A percentile compares a stretch with the other conserved stretches of the same genome.
Evolutionary conservation across 495 filamentous ascomycete species (phyloP).

Genomic region (Aspergillus mulundensis): DNA sequence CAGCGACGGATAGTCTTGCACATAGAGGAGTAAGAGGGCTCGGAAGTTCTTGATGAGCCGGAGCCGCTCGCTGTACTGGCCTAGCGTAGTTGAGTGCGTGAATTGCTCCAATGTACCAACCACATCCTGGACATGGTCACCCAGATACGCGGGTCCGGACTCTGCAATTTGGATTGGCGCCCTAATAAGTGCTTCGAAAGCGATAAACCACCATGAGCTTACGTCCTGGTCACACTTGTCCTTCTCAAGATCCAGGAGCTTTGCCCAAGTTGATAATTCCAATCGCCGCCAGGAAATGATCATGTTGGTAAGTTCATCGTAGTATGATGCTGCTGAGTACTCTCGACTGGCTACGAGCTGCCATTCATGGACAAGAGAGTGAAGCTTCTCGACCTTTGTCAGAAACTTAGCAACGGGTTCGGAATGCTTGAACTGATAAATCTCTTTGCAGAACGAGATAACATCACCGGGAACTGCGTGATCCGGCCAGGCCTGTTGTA

Average conservation of each 20-base stretch:
- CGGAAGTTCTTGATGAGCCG: slow-evolving; percentile 69
- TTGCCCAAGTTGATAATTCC: slow-evolving; percentile 88
- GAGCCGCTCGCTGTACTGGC: slow-evolving; percentile 73
- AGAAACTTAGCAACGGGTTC: slow-evolving; percentile 84
- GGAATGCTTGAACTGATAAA: slow-evolving; percentile 69
- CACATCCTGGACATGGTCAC: slow-evolving; percentile 60
- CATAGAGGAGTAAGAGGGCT: slow-evolving; percentile 43
- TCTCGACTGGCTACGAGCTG: slow-evolving; percentile 80
- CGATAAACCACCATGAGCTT: slow-evolving; percentile 92
- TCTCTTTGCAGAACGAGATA: slow-evolving; percentile 63
- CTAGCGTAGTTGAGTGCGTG: slow-evolving; percentile 66
- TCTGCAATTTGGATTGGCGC: slow-evolving; percentile 62
- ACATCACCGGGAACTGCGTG: slow-evolving; percentile 75
- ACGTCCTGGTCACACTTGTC: slow-evolving; percentile 70
- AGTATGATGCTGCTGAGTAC: slow-evolving; percentile 63
- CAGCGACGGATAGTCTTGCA: slow-evolving; percentile 52
- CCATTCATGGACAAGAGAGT: slow-evolving; percentile 84
- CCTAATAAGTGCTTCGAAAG: slow-evolving; percentile 81
- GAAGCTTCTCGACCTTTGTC: slow-evolving; percentile 77
- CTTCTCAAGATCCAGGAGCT: slow-evolving; percentile 80
- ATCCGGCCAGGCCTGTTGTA: slow-evolving; percentile 67
- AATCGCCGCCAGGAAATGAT: slow-evolving; percentile 85
- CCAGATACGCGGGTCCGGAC: slow-evolving; percentile 50
- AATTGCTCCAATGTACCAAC: slow-evolving; percentile 70
- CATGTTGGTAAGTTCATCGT: slow-evolving; percentile 68